These are phyloP conservation scores for Trametes cinnabarina DNA, from an alignment of 768 basidiomycete species.

Conservation along the genomic window DNA sequence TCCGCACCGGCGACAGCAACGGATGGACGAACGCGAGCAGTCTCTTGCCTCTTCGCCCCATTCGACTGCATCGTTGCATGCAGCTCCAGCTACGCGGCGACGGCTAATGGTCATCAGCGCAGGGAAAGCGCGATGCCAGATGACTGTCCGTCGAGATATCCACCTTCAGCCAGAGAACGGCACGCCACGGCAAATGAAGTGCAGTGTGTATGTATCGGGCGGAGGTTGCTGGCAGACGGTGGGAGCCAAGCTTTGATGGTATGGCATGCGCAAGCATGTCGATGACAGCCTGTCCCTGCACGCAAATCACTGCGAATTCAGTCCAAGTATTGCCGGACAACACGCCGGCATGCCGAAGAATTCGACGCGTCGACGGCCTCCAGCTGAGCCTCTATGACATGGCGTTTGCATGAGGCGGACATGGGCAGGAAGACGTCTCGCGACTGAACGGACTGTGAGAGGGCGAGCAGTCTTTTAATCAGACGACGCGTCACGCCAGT, in stretches of 20 bases:
- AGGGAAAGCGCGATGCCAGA: background rate
- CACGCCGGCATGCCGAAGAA: too few relatives aligned
- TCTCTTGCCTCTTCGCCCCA: constrained; percentile 1
- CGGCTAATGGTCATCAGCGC: background rate
- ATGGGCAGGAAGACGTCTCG: too few relatives aligned
- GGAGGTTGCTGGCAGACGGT: background rate
- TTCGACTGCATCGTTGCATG: too few relatives aligned
- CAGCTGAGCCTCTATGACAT: too few relatives aligned
- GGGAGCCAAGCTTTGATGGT: too few relatives aligned
- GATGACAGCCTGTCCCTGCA: background rate
- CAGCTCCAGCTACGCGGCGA: too few relatives aligned
- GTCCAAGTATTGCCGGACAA: too few relatives aligned
- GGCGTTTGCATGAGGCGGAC: too few relatives aligned
- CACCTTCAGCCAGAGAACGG: background rate
- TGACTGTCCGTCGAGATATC: too few relatives aligned
- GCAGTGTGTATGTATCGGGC: background rate
- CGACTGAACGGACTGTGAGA: background rate
- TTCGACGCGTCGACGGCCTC: too few relatives aligned
- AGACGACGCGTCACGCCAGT: background rate
- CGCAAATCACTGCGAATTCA: background rate
- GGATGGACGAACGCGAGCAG: background rate
- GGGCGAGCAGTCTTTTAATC: too few relatives aligned
- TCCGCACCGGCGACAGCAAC: background rate
- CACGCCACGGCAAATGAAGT: background rate
- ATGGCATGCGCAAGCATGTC: background rate